A percentile compares a stretch with the other conserved stretches of the same genome.
phyloP scores from a whole-genome alignment of 352 stramenopile species.

The Phytophthora pinifolia region DNA sequence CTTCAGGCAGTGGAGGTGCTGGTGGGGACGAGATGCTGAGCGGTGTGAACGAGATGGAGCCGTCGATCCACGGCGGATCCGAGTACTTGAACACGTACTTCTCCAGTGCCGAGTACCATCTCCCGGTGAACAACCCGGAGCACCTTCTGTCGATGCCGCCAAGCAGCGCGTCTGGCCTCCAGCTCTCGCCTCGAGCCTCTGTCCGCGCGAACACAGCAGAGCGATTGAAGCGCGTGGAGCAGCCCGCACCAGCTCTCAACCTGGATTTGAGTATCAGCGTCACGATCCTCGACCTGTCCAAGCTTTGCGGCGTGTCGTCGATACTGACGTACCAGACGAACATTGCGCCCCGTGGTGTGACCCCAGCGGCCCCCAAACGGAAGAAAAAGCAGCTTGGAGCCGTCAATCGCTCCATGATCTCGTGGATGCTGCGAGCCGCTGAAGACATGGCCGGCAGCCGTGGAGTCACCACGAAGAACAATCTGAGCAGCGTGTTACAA shows the following conservation, averaged over 20 bases:
- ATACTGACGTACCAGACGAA: constrained; percentile 70
- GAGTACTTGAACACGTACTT: constrained; percentile 81
- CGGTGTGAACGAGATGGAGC: constrained; percentile 43
- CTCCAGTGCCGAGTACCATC: constrained; percentile 61
- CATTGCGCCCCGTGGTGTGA: constrained; percentile 24
- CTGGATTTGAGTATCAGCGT: constrained; percentile 73
- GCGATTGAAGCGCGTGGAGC: constrained; percentile 51
- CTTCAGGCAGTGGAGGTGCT: constrained; percentile 18
- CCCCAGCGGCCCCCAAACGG: constrained; percentile 5
- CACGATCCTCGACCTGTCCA: constrained; percentile 71
- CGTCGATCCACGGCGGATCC: constrained; percentile 61
- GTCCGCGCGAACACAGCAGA: constrained; percentile 33
- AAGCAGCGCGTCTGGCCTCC: constrained; percentile 32
- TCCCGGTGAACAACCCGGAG: constrained; percentile 69
- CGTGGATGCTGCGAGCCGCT: constrained; percentile 55
- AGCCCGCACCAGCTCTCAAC: constrained; percentile 45
- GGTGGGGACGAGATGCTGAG: constrained; percentile 23
- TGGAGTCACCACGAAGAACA: constrained; percentile 29
- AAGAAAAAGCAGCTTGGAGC: constrained; percentile 25
- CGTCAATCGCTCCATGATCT: constrained; percentile 53
- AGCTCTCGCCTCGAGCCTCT: constrained; percentile 51
- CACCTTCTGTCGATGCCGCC: constrained; percentile 60
- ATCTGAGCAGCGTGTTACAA: constrained; percentile 48
- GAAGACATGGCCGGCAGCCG: constrained; percentile 33
- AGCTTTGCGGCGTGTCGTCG: constrained; percentile 72